phyloP scores from a whole-genome alignment of 768 basidiomycete genomes.

The Podaxis sp. region DNA sequence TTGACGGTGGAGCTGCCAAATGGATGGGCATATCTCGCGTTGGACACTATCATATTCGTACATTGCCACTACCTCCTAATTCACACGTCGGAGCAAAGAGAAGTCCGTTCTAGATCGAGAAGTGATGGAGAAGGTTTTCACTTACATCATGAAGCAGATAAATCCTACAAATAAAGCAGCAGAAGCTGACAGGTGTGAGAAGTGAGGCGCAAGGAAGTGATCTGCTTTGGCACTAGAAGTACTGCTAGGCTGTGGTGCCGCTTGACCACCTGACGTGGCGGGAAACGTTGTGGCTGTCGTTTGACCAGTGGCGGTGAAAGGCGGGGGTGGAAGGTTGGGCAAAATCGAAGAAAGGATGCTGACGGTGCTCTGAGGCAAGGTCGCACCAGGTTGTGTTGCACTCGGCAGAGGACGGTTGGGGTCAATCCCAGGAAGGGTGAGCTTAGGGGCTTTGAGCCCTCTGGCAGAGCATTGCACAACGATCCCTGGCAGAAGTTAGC shows the following conservation, averaged over 20 bases:
- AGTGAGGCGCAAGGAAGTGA: constrained; percentile 10
- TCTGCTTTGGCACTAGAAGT: constrained; percentile 1
- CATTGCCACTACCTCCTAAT: not conserved
- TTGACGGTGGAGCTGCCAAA: not conserved
- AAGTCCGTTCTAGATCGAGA: not conserved
- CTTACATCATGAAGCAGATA: constrained; percentile 1
- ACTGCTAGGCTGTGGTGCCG: not conserved
- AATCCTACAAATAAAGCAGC: not conserved
- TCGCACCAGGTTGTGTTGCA: no score
- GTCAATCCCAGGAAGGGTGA: constrained; percentile 31
- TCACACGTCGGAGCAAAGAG: constrained; percentile 1
- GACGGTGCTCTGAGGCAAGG: not conserved
- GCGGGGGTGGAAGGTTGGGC: not conserved
- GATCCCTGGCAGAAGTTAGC: not conserved
- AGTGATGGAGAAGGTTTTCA: not conserved
- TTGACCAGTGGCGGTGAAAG: constrained; percentile 2
- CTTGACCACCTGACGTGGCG: constrained; percentile 2
- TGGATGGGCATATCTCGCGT: not conserved
- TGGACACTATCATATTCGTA: not conserved
- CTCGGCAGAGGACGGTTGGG: constrained; percentile 23
- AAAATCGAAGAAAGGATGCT: not conserved
- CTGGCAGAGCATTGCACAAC: constrained; percentile 11
- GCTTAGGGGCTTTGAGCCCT: constrained; percentile 21
- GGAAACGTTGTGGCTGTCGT: not conserved
- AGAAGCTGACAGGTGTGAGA: constrained; percentile 11